phyloP scores from a whole-genome alignment of 2,329 filamentous ascomycete species.

The Aspergillus sp. region DNA sequence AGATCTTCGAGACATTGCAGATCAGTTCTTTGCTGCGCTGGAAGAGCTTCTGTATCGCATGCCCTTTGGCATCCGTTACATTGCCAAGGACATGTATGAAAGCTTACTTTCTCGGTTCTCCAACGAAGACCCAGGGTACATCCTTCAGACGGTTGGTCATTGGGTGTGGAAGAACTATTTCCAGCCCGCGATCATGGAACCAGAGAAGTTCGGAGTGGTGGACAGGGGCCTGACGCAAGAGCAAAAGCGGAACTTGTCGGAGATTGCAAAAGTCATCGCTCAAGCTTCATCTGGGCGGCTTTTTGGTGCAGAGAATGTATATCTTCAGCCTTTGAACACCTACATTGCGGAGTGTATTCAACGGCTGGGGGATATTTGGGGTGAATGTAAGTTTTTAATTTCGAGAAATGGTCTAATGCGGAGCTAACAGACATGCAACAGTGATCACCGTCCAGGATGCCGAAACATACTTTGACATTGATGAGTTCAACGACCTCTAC shows the following conservation, averaged over 20 bases:
- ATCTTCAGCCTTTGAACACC: slow-evolving; percentile 89
- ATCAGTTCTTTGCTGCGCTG: slow-evolving; percentile 79
- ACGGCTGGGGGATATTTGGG: slow-evolving; percentile 72
- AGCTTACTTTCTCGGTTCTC: slow-evolving; percentile 74
- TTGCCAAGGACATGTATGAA: slow-evolving; percentile 83
- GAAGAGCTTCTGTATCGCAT: slow-evolving; percentile 84
- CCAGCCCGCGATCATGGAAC: slow-evolving; percentile 82
- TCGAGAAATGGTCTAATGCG: background rate
- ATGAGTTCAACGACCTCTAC: slow-evolving; percentile 98
- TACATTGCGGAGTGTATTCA: slow-evolving; percentile 85
- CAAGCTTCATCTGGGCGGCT: slow-evolving; percentile 86
- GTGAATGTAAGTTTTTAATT: slow-evolving; percentile 52
- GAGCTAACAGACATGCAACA: slow-evolving; percentile 38
- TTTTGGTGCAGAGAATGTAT: slow-evolving; percentile 93
- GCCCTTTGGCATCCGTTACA: slow-evolving; percentile 88
- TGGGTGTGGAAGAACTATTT: slow-evolving; percentile 97
- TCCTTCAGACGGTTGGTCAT: slow-evolving; percentile 80
- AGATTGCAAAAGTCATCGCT: slow-evolving; percentile 86
- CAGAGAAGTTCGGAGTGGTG: slow-evolving; percentile 89
- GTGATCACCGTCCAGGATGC: slow-evolving; percentile 83
- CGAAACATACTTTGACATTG: slow-evolving; percentile 93
- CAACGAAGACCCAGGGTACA: slow-evolving; percentile 71
- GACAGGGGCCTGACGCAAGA: slow-evolving; percentile 85
- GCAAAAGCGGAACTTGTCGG: slow-evolving; percentile 87
- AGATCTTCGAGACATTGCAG: slow-evolving; percentile 89